Conservation (phyloP, 179 eudicot genomes). For the Beta macrorhiza region DNA sequence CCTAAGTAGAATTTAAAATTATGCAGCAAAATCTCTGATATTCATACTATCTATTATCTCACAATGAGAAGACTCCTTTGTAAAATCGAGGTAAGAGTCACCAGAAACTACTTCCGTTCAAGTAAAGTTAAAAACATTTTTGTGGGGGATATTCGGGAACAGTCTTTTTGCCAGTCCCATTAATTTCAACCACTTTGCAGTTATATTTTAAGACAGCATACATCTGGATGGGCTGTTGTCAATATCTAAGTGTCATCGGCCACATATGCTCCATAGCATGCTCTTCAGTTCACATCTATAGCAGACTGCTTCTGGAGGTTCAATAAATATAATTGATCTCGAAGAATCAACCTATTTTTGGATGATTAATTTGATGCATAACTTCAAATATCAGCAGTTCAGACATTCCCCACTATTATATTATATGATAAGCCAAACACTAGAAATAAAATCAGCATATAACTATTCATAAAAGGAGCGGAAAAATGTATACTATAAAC, state of each 20-base stretch:
- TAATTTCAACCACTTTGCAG: not conserved
- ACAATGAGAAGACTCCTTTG: not conserved
- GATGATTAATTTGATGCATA: not conserved
- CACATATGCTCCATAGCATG: not conserved
- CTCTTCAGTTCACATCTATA: not conserved
- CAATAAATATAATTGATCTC: not conserved
- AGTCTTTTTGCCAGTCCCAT: not conserved
- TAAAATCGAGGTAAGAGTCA: not conserved
- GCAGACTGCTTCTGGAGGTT: not conserved
- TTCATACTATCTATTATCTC: not conserved
- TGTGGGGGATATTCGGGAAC: not conserved
- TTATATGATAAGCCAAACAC: not conserved
- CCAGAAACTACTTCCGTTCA: not conserved
- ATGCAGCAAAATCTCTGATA: not conserved
- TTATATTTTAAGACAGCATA: not conserved
- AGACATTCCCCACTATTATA: not conserved
- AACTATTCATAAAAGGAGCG: not conserved
- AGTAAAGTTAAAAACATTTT: not conserved
- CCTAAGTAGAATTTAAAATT: not conserved
- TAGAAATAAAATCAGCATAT: not conserved
- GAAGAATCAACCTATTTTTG: not conserved
- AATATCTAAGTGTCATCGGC: not conserved
- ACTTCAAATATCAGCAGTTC: not conserved
- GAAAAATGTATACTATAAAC: not conserved
- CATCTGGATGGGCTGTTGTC: not conserved